Percentiles rank a stretch among this genome's conserved stretches.
These are phyloP conservation scores for Paecilomyces fulvus DNA, from an alignment of 2,329 filamentous ascomycete species.

Conservation along the genomic window DNA sequence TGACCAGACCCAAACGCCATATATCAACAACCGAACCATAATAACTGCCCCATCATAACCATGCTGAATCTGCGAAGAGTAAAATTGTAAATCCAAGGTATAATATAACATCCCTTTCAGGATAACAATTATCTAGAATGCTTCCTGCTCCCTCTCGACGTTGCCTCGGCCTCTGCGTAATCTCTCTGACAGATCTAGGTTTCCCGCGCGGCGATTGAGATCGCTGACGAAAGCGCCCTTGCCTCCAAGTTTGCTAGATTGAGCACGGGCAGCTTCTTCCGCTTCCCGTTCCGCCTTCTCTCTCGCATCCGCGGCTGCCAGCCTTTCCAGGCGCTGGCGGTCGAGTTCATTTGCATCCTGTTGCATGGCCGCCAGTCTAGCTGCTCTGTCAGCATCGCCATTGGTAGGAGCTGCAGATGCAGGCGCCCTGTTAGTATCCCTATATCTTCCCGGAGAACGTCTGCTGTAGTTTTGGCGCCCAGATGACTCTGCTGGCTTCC, in stretches of 20 bases:
- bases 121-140: conserved; percentile 25
- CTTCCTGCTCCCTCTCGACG: conserved; percentile 23
- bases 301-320: conserved; percentile 56
- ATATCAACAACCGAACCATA: not conserved
- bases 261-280: conserved; percentile 54
- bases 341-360: conserved; percentile 60
- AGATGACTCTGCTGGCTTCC: conserved; percentile 23
- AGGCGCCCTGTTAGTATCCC: not conserved
- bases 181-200: conserved; percentile 35
- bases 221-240: conserved; percentile 57
- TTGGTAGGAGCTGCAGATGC: conserved; percentile 5
- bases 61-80: not conserved
- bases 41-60: not conserved
- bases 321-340: conserved; percentile 54
- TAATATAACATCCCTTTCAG: not conserved
- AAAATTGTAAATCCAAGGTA: not conserved
- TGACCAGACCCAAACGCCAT: not conserved
- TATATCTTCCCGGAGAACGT: conserved; percentile 6
- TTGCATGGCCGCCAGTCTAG: conserved; percentile 64
- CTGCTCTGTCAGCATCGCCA: conserved; percentile 51
- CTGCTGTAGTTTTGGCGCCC: conserved; percentile 20
- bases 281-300: conserved; percentile 57
- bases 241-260: conserved; percentile 53
- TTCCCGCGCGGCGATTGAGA: conserved; percentile 49
- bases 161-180: conserved; percentile 29